Percentiles rank a stretch among this genome's conserved stretches.
Conservation (phyloP, 805 yeast species). For the Danielozyma ontarioensis region DNA sequence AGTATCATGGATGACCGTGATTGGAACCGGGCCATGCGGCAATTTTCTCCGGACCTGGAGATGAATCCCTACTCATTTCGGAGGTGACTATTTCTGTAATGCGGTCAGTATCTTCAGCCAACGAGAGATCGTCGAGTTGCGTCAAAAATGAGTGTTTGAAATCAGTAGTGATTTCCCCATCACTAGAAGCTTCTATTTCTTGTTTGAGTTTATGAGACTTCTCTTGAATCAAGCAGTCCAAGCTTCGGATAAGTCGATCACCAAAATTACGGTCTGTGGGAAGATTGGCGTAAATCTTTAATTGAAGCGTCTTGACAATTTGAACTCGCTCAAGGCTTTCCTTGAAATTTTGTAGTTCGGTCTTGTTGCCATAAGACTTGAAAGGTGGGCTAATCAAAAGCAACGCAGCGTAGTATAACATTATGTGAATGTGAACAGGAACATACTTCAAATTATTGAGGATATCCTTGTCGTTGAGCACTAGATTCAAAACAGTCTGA, state of each 20-base stretch:
- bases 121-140: conserved; percentile 6
- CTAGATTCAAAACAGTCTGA: conserved; percentile 53
- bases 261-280: conserved; percentile 55
- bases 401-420: conserved; percentile 64
- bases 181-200: conserved; percentile 15
- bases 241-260: conserved; percentile 29
- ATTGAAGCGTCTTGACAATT: conserved; percentile 39
- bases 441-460: conserved; percentile 52
- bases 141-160: conserved; percentile 9
- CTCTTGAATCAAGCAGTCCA: conserved; percentile 29
- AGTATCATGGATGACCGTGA: conserved; percentile 53
- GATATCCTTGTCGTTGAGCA: conserved; percentile 56
- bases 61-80: conserved; percentile 16
- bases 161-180: conserved; percentile 11
- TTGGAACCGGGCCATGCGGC: conserved; percentile 66
- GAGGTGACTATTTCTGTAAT: conserved; percentile 14
- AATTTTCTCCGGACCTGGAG: conserved; percentile 34
- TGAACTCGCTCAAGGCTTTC: not conserved
- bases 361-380: conserved; percentile 21
- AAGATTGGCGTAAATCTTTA: conserved; percentile 36
- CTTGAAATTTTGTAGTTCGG: conserved; percentile 31
- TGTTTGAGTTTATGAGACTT: conserved; percentile 13
- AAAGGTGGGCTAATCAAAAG: conserved; percentile 47
- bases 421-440: conserved; percentile 68
- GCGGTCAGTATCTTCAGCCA: conserved; percentile 8